Evolutionary conservation across 495 filamentous ascomycete species (phyloP), one percentile per base, ranked within the genome.

Genomic region (Talaromyces wortmannii): DNA sequence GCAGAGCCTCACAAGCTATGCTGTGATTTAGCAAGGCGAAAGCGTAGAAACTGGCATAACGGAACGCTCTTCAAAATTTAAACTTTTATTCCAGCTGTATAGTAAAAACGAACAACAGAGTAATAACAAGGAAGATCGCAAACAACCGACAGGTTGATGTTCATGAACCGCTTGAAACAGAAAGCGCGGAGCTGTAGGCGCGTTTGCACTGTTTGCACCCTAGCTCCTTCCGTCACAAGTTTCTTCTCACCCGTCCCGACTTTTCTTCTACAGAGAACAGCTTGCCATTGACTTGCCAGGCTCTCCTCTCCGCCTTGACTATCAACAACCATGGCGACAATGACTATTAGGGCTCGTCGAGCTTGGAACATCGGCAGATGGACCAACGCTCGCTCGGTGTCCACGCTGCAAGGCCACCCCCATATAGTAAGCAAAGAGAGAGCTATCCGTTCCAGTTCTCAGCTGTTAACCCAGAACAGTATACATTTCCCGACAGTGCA

Each of bases 401-500:
- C 82, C 15, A 84, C 82, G 3, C 64, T 84, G 8, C 66, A 76
- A 54, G 71, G 70, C n/a, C 73, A 81, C 56, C 72, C 80, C 48
- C 63, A 83, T 61, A 82, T 84, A 49, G 79, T 81, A 70, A 55
- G 72, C 57, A n/a, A 7, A 36, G 49, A 12, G 49, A 12, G 11
- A 23, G 17, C 45, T 44, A 4, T 29, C 30, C 13, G 45, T 23
- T 17, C 6, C 18, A 59, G 55, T 59, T 46, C 16, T 43, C 32
- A 33, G 16, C 53, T 61, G 63, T 59, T 71, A 46, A 63, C 16
- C 42, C 31, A n/a, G 16, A 40, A 29, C 56, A 95, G 90, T 92
- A 92, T 75, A 76, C 87, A 23, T 86, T 90, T 60, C 79, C 82
- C 2, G 70, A 80, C 55, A 53, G 64, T 42, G 52, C 71, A 3